phyloP scores from a whole-genome alignment of 2,329 filamentous ascomycete genomes.

The Nannizziopsis barbatae region DNA sequence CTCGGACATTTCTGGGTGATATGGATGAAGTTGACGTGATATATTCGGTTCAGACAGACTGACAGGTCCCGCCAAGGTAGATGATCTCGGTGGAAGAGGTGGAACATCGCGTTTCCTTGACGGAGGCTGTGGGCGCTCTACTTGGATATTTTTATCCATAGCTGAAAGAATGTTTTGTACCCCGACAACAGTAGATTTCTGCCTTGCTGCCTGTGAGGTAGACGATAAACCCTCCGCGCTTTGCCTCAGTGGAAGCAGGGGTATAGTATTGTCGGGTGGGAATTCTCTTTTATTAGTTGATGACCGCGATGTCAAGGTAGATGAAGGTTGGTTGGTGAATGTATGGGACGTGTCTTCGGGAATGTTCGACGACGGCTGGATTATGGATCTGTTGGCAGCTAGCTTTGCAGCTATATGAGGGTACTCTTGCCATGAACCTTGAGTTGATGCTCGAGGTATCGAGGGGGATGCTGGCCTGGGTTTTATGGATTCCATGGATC shows the following conservation, averaged over 20 bases:
- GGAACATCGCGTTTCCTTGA: neutral
- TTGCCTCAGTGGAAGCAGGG: too few species aligned
- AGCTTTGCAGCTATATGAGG: slow-evolving; percentile 29
- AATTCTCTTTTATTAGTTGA: too few species aligned
- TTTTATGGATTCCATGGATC: slow-evolving; percentile 5
- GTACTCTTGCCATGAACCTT: slow-evolving; percentile 15
- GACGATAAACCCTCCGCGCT: too few species aligned
- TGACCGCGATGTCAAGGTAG: neutral
- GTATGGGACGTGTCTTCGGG: slow-evolving; percentile 1
- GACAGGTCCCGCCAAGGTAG: neutral
- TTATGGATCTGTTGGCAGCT: slow-evolving; percentile 23
- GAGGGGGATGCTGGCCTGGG: neutral
- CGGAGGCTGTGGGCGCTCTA: neutral
- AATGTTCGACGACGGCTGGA: neutral
- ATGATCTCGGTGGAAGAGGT: slow-evolving; percentile 1
- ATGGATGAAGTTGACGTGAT: neutral
- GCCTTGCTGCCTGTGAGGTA: too few species aligned
- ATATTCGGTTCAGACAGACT: neutral
- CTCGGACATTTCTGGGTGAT: slow-evolving; percentile 4
- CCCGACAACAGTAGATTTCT: too few species aligned
- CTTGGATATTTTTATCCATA: too few species aligned
- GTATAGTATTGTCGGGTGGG: too few species aligned
- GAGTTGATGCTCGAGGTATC: slow-evolving; percentile 7
- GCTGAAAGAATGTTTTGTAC: too few species aligned
- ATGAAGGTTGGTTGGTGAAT: neutral